Evolutionary conservation across 371 early-diverging fungal genomes (phyloP).

Genomic region (Blakeslea trispora): DNA sequence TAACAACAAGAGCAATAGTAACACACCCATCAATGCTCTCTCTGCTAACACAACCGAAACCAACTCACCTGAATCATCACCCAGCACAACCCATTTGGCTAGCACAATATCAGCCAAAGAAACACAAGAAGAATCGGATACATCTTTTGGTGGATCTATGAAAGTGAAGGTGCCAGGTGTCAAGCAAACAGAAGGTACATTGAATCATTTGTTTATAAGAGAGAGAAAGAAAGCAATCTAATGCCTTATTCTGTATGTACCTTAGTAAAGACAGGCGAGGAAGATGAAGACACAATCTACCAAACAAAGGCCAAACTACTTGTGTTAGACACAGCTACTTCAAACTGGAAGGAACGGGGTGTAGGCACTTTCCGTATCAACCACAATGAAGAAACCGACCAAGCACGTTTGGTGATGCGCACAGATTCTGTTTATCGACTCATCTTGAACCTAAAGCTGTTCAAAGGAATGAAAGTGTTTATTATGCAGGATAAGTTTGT

Average conservation of each 20-base stretch:
- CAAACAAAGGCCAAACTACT: constrained; percentile 50
- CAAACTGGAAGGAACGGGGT: constrained; percentile 57
- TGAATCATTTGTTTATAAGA: constrained; percentile 1
- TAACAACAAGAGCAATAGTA: too few relatives aligned
- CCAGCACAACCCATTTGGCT: too few relatives aligned
- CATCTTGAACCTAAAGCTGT: constrained; percentile 59
- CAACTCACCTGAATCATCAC: too few relatives aligned
- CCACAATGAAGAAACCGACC: constrained; percentile 29
- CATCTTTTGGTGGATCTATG: constrained; percentile 29
- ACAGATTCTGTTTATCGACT: constrained; percentile 61
- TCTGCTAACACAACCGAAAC: too few relatives aligned
- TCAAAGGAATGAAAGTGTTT: constrained; percentile 54
- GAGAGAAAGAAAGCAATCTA: too few relatives aligned
- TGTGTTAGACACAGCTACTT: constrained; percentile 40
- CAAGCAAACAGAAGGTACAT: constrained; percentile 20
- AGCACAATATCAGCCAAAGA: too few relatives aligned
- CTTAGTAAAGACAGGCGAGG: constrained; percentile 52
- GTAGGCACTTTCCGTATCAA: constrained; percentile 50
- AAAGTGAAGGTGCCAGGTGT: constrained; percentile 34
- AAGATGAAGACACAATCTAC: constrained; percentile 49
- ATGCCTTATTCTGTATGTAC: background rate
- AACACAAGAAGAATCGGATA: constrained; percentile 13
- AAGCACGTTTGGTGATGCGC: constrained; percentile 62
- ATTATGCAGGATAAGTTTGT: constrained; percentile 63
- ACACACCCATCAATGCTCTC: too few relatives aligned